Base-by-base conservation (phyloP, 192 early-diverging fungal species). In the Linnemannia hyalina region DNA sequence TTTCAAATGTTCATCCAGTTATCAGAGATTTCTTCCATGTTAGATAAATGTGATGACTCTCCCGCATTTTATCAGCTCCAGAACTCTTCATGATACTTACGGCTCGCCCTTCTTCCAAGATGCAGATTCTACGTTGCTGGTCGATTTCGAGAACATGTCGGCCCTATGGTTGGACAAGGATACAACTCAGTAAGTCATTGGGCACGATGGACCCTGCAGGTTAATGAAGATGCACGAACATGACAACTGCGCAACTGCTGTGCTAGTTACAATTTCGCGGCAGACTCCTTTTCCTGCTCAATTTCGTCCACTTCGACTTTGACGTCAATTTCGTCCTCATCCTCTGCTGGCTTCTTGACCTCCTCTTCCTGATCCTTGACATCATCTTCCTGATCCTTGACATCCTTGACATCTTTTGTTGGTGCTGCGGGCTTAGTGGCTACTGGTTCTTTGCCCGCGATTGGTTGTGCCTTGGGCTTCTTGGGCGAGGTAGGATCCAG, bases 101-200 rank as follows among this genome's bases (percentile, higher is more conserved):
- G 89, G 78, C 63, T 88, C 82, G 23, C 88, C 91, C 57, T 90
- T 85, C 49, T 90, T 89, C 90, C 89, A 91, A 36, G 83, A 86
- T 41, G 83, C 83, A 3, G 79, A 60, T 13, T 86, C 83, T 18
- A 65, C 26, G 52, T 75, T 22, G 10, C 6, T 36, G 7, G 63
- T 74, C 36, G 83, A 86, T 16, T 80, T 86, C 47, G 83, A 86
- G 6, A 86, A 69, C 83, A 86, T 86, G 65, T 86, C 75, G 4
- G 83, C 83, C 83, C 80, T 81, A 32, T 57, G 10, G 35, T 36
- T 6, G 20, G 35, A 38, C 20, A 47, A 55, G n/a, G 11, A 22
- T 11, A 52, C 7, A 23, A 20, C 26, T 15, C 42, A 29, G 73
- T 55, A 49, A 10, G 23, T 26, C 16, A 23, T 6, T 0, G 20